Percentiles rank a stretch among this genome's conserved stretches.
Evolutionary conservation across 2,329 filamentous ascomycete species (phyloP).

Genomic region (Xylaria sp.): DNA sequence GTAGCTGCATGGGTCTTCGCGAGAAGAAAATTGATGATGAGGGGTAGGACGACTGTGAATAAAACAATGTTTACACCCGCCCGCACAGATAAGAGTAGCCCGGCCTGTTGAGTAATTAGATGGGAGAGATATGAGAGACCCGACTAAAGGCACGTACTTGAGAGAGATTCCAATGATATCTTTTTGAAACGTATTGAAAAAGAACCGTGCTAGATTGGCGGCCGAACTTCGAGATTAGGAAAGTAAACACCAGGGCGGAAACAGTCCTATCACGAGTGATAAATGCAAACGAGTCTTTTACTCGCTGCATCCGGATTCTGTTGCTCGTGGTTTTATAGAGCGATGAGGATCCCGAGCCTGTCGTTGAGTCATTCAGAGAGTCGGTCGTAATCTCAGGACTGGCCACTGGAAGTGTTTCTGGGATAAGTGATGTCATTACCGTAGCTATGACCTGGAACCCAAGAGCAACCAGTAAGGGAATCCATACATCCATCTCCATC

Average conservation of each 20-base stretch:
- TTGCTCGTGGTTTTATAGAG: neutral
- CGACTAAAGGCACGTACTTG: neutral
- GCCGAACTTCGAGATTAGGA: slow-evolving; percentile 4
- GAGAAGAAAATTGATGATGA: neutral
- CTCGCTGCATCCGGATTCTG: neutral
- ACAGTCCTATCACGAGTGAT: slow-evolving; percentile 2
- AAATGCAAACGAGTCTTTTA: slow-evolving; percentile 2
- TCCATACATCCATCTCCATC: neutral
- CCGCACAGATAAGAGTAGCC: slow-evolving; percentile 1
- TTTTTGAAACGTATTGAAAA: slow-evolving; percentile 6
- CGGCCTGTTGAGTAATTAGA: neutral
- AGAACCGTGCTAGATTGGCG: slow-evolving; percentile 2
- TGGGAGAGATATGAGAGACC: neutral
- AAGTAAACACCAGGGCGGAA: neutral
- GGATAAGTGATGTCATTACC: neutral
- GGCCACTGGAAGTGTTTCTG: slow-evolving; percentile 1
- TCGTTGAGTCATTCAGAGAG: neutral
- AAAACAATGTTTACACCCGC: slow-evolving; percentile 9
- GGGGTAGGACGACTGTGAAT: slow-evolving; percentile 2
- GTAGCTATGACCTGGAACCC: neutral
- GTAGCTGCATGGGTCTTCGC: neutral
- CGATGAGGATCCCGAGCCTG: neutral
- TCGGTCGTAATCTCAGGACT: neutral
- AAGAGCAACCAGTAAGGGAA: neutral
- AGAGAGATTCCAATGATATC: neutral